phyloP scores from a whole-genome alignment of 169 alveolate species.

The Pseudocohnilembus persalinus region DNA sequence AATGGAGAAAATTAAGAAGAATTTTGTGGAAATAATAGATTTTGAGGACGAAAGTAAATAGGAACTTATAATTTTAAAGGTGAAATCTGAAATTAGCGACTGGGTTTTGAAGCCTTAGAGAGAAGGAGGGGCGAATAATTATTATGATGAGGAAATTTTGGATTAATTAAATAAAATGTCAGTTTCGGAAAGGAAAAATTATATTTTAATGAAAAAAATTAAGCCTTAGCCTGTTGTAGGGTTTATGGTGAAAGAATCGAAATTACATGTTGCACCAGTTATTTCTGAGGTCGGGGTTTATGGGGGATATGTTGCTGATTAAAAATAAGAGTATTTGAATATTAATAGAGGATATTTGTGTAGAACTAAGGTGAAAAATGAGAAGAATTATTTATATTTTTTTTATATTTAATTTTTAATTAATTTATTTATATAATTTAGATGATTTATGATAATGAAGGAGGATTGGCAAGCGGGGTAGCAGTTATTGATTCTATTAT shows the following conservation, averaged over 20 bases:
- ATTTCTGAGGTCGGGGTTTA: constrained; percentile 32
- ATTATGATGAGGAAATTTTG: constrained; percentile 28
- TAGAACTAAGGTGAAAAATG: constrained; percentile 33
- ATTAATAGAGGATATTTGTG: constrained; percentile 31
- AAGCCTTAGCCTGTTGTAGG: constrained; percentile 24
- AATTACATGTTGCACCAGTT: constrained; percentile 29
- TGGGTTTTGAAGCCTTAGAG: constrained; percentile 44
- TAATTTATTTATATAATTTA: not conserved
- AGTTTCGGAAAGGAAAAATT: constrained; percentile 25
- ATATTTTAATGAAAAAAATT: constrained; percentile 43
- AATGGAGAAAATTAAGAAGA: constrained; percentile 4
- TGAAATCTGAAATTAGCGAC: constrained; percentile 22
- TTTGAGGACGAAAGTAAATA: constrained; percentile 37
- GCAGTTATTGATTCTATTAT: constrained; percentile 41
- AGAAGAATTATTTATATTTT: too few species aligned
- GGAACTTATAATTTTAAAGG: constrained; percentile 5
- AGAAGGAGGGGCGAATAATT: constrained; percentile 50
- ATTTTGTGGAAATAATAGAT: constrained; percentile 29
- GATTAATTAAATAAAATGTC: constrained; percentile 9
- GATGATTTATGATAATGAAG: constrained; percentile 46
- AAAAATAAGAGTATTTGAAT: not conserved
- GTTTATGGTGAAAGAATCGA: constrained; percentile 30
- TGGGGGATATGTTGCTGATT: constrained; percentile 21
- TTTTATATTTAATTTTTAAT: not conserved
- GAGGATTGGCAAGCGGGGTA: constrained; percentile 44